Percentiles rank a stretch among this genome's conserved stretches.
phyloP scores from a whole-genome alignment of 208 protist genomes.

The Giardia muris region DNA sequence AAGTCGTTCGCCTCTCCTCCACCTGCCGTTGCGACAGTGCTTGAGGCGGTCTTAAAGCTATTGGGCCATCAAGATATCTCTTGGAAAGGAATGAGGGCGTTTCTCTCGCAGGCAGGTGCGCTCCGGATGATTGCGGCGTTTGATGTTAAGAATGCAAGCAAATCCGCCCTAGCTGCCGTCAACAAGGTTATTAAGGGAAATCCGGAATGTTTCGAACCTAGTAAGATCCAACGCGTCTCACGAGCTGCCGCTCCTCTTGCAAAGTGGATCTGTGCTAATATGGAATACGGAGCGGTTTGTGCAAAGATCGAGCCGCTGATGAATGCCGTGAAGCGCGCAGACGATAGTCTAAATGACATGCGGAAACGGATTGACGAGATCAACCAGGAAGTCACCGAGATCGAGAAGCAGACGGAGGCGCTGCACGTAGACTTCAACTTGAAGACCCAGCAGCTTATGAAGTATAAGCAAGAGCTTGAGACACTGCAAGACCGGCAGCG shows the following conservation, averaged over 20 bases:
- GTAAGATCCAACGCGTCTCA: not conserved
- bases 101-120: not conserved
- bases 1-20: not conserved
- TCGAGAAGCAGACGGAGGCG: not conserved
- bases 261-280: not conserved
- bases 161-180: not conserved
- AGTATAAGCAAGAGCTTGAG: constrained; percentile 1
- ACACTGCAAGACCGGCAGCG: not conserved
- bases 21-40: not conserved
- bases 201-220: not conserved
- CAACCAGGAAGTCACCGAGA: not conserved
- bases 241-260: constrained; percentile 20
- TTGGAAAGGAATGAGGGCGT: constrained; percentile 19
- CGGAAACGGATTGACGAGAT: not conserved
- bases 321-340: constrained; percentile 5
- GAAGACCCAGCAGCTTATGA: constrained; percentile 7
- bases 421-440: not conserved
- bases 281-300: not conserved
- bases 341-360: not conserved
- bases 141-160: not conserved
- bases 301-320: constrained; percentile 21
- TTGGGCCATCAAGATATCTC: not conserved
- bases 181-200: not conserved
- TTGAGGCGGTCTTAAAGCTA: not conserved
- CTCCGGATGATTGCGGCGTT: not conserved